Conservation (phyloP, 768 basidiomycete species). For the Dentipellis sp. region DNA sequence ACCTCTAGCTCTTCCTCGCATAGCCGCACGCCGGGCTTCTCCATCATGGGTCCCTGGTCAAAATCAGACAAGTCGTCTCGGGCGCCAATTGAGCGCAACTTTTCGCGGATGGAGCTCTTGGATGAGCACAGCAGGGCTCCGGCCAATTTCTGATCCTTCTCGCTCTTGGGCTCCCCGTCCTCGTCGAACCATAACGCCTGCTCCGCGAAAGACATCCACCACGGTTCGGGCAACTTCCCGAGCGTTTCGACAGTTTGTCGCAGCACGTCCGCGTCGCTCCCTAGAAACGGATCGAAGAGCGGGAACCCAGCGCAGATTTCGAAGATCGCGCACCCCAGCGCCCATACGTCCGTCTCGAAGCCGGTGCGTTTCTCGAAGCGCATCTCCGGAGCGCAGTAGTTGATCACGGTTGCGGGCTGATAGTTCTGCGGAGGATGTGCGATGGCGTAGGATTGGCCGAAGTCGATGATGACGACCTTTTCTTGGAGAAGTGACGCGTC, state of each 20-base stretch:
- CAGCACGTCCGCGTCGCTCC: conserved; percentile 21
- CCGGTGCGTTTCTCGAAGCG: conserved; percentile 23
- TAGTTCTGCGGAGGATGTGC: conserved; percentile 20
- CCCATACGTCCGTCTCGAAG: conserved; percentile 29
- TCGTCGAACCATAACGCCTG: conserved; percentile 23
- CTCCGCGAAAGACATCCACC: conserved; percentile 28
- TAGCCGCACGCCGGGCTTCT: neutral
- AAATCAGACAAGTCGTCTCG: neutral
- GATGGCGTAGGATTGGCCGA: conserved; percentile 27
- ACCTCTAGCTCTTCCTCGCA: neutral
- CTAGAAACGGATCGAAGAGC: conserved; percentile 31
- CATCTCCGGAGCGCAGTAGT: conserved; percentile 28
- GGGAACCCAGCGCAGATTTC: conserved; percentile 32
- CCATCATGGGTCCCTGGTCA: neutral
- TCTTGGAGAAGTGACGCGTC: conserved; percentile 23
- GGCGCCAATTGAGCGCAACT: neutral
- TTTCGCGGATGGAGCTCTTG: neutral
- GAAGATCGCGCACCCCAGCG: conserved; percentile 32
- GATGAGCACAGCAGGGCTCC: neutral
- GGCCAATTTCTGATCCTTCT: neutral
- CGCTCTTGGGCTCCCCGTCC: neutral
- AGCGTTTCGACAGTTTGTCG: conserved; percentile 27
- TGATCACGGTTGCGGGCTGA: conserved; percentile 21
- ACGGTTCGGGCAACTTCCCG: conserved; percentile 32
- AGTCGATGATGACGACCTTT: conserved; percentile 25